Conservation (phyloP, 1,284 basidiomycete species). For the Anthracocystis panici-leucophaei region DNA sequence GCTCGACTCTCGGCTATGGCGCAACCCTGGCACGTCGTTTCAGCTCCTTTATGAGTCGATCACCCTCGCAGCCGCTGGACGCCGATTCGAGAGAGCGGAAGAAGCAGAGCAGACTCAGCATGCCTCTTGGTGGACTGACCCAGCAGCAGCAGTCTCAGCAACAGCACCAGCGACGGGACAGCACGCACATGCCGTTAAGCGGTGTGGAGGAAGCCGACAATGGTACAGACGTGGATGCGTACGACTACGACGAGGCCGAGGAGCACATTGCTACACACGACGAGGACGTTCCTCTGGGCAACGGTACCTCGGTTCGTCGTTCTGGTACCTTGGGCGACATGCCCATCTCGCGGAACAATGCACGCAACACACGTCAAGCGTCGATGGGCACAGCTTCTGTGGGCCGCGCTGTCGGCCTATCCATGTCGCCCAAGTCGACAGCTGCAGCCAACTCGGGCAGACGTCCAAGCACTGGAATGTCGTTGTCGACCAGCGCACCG, state of each 20-base stretch:
- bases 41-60: conserved; percentile 61
- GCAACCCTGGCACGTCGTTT: conserved; percentile 57
- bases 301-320: conserved; percentile 35
- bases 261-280: conserved; percentile 27
- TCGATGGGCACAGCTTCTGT: conserved; percentile 41
- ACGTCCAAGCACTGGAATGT: conserved; percentile 43
- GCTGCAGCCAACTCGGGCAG: conserved; percentile 8
- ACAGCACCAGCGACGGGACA: conserved; percentile 28
- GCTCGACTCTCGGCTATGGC: conserved; percentile 46
- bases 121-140: conserved; percentile 23
- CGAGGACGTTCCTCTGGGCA: conserved; percentile 30
- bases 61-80: conserved; percentile 56
- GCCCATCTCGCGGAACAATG: conserved; percentile 23
- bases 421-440: conserved; percentile 44
- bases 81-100: conserved; percentile 55
- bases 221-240: conserved; percentile 15
- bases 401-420: conserved; percentile 43
- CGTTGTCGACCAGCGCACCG: conserved; percentile 42
- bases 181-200: conserved; percentile 31
- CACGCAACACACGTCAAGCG: conserved; percentile 17
- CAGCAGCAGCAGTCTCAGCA: conserved; percentile 9
- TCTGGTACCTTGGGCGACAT: conserved; percentile 53
- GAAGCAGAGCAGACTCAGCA: conserved; percentile 60
- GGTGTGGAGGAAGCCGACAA: conserved; percentile 36
- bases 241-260: conserved; percentile 33